Base-by-base conservation (phyloP, 2,329 filamentous ascomycete species). In the Dactylellina haptotyla region DNA sequence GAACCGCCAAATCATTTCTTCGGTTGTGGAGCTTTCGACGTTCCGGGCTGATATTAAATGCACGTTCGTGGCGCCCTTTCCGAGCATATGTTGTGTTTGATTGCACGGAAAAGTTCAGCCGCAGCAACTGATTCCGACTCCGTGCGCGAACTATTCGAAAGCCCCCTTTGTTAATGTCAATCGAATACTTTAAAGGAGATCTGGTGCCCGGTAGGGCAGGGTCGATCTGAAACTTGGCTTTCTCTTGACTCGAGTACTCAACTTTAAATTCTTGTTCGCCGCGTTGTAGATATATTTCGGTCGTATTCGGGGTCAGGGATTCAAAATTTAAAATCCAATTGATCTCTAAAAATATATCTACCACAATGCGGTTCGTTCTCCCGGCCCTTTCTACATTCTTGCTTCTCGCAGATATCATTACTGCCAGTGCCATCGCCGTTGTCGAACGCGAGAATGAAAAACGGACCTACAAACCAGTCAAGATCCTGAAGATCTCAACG, bases 361-460 rank as follows among this genome's bases (percentile, higher is more conserved):
- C 48, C 32, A 67, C 46, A 25, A 69, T 69, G 64, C 54, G 56
- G 26, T 18, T 61, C n/a, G 12, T n/a, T n/a, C n/a, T 59, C n/a
- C 26, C 39, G 3, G 26, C 56, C 18, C 20, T 54, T 2, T 45
- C 46, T 3, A 16, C 39, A 0, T 18, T 45, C 6, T 37, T 67
- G 4, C 10, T 69, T 8, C 18, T 59, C 2, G 56, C 41, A 9
- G 50, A 48, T 3, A 10, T 56, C 26, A 28, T 32, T 1, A 14
- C 20, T 12, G 16, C 34, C 12, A 54, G 37, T 25, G 54, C 43
- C 6, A 14, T 53, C 18, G 25, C 23, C 16, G 37, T 12, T 18
- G 26, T 53, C 46, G 30, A 46, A 9, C 4, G 23, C 18, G 18
- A 10, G 6, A 23, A 18, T 10, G 54, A 67, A 26, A 48, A 59